A percentile compares a stretch with the other conserved stretches of the same genome.
Evolutionary conservation across 345 rosid genomes (phyloP).

Genomic region (Toxicodendron radicans): DNA sequence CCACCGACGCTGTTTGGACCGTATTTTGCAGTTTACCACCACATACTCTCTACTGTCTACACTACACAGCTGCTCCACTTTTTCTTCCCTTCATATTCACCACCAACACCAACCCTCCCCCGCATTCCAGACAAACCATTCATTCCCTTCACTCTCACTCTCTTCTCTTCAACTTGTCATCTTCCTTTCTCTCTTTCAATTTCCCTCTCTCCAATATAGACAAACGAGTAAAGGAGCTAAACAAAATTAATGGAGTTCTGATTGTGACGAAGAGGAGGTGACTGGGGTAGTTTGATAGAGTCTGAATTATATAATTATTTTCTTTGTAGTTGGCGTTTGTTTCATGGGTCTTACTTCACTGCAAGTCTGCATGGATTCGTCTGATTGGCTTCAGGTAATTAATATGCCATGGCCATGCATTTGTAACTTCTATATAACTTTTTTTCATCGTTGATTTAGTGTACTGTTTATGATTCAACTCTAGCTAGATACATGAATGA

Average conservation of each 20-base stretch:
- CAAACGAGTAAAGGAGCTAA: not conserved
- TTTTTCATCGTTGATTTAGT: not conserved
- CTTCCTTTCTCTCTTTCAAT: conserved; percentile 1
- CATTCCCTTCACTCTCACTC: conserved; percentile 17
- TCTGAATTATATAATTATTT: not conserved
- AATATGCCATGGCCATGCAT: conserved; percentile 11
- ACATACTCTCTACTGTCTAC: conserved; percentile 12
- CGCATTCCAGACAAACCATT: conserved; percentile 15
- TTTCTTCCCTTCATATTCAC: conserved; percentile 74
- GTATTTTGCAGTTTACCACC: conserved; percentile 9
- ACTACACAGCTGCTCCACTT: conserved; percentile 24
- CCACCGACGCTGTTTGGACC: conserved; percentile 58
- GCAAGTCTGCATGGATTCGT: conserved; percentile 93
- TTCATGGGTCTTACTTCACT: conserved; percentile 73
- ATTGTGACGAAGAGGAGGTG: not conserved
- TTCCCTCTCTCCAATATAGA: conserved; percentile 9
- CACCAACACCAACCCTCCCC: conserved; percentile 24
- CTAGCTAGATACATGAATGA: not conserved
- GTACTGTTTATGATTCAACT: too few relatives aligned
- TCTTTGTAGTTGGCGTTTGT: not conserved
- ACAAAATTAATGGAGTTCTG: not conserved
- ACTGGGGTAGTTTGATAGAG: too few relatives aligned
- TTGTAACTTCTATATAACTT: not conserved
- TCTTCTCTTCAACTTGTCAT: conserved; percentile 12
- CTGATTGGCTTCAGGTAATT: conserved; percentile 94